Percentiles rank a stretch among this genome's conserved stretches.
These are phyloP conservation scores for Zelonia costaricensis DNA, from an alignment of 208 protist species.

Conservation along the genomic window DNA sequence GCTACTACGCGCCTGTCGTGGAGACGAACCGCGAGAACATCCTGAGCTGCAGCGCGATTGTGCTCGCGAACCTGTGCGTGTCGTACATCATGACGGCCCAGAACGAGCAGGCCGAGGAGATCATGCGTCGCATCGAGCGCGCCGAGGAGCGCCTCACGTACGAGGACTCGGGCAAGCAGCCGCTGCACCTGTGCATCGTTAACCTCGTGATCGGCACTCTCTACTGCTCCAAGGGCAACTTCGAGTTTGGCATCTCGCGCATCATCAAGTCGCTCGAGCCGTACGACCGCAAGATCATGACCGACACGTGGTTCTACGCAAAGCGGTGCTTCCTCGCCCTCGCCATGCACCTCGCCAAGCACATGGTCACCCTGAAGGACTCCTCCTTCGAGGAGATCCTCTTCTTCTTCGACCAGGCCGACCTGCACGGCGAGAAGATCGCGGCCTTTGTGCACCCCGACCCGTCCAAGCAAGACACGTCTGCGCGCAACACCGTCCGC, in stretches of 20 bases:
- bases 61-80: conserved; percentile 98
- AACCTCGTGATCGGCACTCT: conserved; percentile 98
- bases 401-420: conserved; percentile 94
- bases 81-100: conserved; percentile 96
- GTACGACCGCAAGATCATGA: conserved; percentile 96
- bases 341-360: conserved; percentile 96
- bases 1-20: conserved; percentile 97
- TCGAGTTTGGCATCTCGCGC: conserved; percentile 97
- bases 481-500: conserved; percentile 86
- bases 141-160: conserved; percentile 93
- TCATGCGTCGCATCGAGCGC: conserved; percentile 96
- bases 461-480: conserved; percentile 87
- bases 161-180: conserved; percentile 89
- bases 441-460: conserved; percentile 85
- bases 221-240: conserved; percentile 98
- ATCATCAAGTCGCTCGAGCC: conserved; percentile 97
- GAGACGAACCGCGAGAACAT: conserved; percentile 93
- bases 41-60: conserved; percentile 94
- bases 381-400: conserved; percentile 92
- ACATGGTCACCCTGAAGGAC: conserved; percentile 97
- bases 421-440: conserved; percentile 92
- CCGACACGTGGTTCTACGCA: conserved; percentile 98
- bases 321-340: conserved; percentile 97
- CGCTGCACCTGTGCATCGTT: conserved; percentile 97
- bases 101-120: conserved; percentile 97